phyloP scores from a whole-genome alignment of 2,329 filamentous ascomycete species.

The Lasiodiplodia theobromae region DNA sequence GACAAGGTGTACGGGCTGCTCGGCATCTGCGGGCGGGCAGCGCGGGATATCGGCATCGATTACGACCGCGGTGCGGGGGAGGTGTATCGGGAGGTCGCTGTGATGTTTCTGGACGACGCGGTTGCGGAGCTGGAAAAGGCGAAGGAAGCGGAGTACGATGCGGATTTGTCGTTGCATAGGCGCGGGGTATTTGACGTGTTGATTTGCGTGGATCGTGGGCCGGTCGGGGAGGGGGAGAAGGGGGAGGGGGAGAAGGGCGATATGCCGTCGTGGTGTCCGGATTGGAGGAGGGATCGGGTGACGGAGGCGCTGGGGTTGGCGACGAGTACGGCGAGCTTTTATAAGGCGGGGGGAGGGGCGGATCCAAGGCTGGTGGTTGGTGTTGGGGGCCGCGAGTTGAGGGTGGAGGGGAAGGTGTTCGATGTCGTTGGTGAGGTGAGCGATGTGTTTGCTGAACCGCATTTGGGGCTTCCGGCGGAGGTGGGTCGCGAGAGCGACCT shows the following conservation, averaged over 20 bases:
- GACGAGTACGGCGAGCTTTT: constrained; percentile 36
- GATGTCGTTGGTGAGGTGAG: constrained; percentile 33
- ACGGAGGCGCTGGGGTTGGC: constrained; percentile 37
- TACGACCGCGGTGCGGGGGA: constrained; percentile 31
- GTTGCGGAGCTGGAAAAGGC: not conserved
- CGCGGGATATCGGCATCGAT: constrained; percentile 33
- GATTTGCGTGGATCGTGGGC: constrained; percentile 38
- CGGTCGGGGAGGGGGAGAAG: no score
- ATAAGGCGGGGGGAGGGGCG: constrained; percentile 32
- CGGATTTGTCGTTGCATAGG: not conserved
- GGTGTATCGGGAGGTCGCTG: not conserved
- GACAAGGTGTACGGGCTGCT: constrained; percentile 40
- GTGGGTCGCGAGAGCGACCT: constrained; percentile 27
- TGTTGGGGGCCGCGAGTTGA: constrained; percentile 30
- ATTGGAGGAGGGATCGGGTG: constrained; percentile 36
- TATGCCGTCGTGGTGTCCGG: constrained; percentile 37
- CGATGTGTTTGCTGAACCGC: constrained; percentile 26
- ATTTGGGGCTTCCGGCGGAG: constrained; percentile 33
- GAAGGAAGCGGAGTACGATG: not conserved
- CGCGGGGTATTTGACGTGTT: constrained; percentile 32
- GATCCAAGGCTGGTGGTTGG: constrained; percentile 23
- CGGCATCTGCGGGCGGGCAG: constrained; percentile 33
- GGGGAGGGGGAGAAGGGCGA: no score
- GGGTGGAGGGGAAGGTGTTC: constrained; percentile 34
- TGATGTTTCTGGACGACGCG: not conserved